Percentiles rank a stretch among this genome's conserved stretches.
These are phyloP conservation scores for Voacanga thouarsii DNA, from an alignment of 257 asterid genomes.

Conservation along the genomic window DNA sequence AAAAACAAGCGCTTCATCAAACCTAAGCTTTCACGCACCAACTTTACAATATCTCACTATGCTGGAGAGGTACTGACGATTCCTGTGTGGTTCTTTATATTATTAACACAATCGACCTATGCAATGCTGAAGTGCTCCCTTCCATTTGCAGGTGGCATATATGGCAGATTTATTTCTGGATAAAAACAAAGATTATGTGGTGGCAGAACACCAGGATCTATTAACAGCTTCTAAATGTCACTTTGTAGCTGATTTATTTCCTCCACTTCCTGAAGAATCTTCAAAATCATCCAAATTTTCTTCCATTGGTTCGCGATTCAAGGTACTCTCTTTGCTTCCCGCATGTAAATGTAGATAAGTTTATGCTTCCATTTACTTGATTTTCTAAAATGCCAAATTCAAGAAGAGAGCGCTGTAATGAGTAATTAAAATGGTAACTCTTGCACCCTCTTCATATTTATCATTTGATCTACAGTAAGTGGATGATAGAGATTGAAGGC, in stretches of 20 bases:
- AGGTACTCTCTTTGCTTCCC: slow-evolving; percentile 43
- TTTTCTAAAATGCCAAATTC: not conserved
- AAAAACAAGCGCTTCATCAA: slow-evolving; percentile 95
- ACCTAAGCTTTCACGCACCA: slow-evolving; percentile 98
- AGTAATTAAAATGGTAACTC: not conserved
- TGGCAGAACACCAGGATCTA: slow-evolving; percentile 95
- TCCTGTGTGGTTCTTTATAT: slow-evolving; percentile 6
- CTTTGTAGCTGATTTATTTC: slow-evolving; percentile 92
- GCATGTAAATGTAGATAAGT: not conserved
- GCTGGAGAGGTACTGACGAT: slow-evolving; percentile 87
- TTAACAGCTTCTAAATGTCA: slow-evolving; percentile 82
- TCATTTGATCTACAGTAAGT: not conserved
- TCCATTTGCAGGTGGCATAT: slow-evolving; percentile 66
- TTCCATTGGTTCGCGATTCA: slow-evolving; percentile 94
- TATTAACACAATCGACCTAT: not conserved
- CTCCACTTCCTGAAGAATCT: slow-evolving; percentile 87
- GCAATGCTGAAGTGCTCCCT: slow-evolving; percentile 16
- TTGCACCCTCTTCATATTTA: not conserved
- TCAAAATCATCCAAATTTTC: slow-evolving; percentile 97
- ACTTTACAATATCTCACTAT: slow-evolving; percentile 91
- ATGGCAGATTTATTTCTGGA: slow-evolving; percentile 93
- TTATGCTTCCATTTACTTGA: not conserved
- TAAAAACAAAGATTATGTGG: slow-evolving; percentile 98
- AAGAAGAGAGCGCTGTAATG: not conserved
- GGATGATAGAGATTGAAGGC: not conserved